Base-by-base conservation (phyloP, 2,329 filamentous ascomycete species). In the Aaosphaeria arxii region DNA sequence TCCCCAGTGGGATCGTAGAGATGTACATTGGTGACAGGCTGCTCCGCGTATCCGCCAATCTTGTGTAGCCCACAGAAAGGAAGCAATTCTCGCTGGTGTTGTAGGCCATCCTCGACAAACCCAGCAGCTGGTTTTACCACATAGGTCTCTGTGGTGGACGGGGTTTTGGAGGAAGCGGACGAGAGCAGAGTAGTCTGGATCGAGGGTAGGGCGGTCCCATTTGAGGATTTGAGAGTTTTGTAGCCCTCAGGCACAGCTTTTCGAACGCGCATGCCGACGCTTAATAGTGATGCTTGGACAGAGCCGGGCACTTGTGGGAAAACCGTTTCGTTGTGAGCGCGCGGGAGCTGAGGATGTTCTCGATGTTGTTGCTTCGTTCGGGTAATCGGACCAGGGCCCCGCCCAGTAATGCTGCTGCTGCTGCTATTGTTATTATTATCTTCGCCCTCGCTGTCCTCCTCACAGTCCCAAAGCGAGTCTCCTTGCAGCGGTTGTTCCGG, bases 241-340 rank as follows among this genome's bases (percentile, higher is more conserved):
- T 96, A 96, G 50, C 92, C 92, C 67, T 96, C 91, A 1, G 90
- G 87, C 6, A 97, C 88, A 7, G 88, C 88, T 74, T 97, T 97
- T 66, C 92, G 87, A 44, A 97, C 81, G 28, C 92, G 86, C 91
- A 96, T 96, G 61, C 92, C 92, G 55, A 97, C 92, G 61, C 81
- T 89, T 39, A 96, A 78, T n/a, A 97, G 84, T 53, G 88, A 88
- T 33, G 91, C 80, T 71, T 96, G 89, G 31, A 95, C 78, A 6
- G 77, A 77, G 28, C 78, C 71, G 1, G 89, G 84, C 11, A 91
- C 76, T n/a, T 36, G 33, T 36, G 33, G 33, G 33, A 36, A 36
- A 36, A 9, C 7, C 7, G 33, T 36, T 36, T 9, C 7, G 33
- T 36, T 36, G 7, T 9, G 7, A n/a, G 9, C 33, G n/a, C 33